Base-by-base conservation (phyloP, 2,329 filamentous ascomycete species). In the Ampelomyces quisqualis region DNA sequence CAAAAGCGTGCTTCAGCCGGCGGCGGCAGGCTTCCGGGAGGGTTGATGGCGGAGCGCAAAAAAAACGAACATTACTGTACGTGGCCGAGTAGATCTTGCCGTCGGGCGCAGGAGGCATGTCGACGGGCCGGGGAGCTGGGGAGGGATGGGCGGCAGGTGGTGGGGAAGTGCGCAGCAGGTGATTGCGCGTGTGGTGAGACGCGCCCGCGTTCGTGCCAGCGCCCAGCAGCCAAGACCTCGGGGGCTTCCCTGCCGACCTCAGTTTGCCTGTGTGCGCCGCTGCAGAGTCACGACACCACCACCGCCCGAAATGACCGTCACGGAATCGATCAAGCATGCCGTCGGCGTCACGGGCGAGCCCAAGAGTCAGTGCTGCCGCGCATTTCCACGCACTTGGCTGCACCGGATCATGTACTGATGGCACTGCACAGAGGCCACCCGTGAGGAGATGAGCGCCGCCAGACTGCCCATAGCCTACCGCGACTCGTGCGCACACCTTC, bases 391-490 rank as follows among this genome's bases (percentile, higher is more conserved):
- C 47, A 48, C 54, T 57, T 57, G 57, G 33, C 20, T 26, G 42
- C 53, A 65, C 26, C 3, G 20, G n/a, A 34, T 24, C 14, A 59
- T 17, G 41, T 21, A 58, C 63, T 72, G 63, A 65, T 60, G 17
- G 24, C 20, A 10, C 20, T 10, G n/a, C 28, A 55, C 65, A 88
- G 84, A 79, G 70, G 88, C 88, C 57, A 88, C 88, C 53, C 82
- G 89, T 72, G 85, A 94, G 77, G 87, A 93, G 73, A 97, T 97
- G 91, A 85, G 88, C 66, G 88, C 89, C 63, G 90, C 90, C 57
- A 85, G 82, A 65, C 80, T 97, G 36, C 91, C 93, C 9, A 73
- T 97, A 39, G 79, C 86, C 61, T 98, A 98, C 80, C 83, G 93
- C 69, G 93, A 98, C 74, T 90, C 85, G 74, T 98, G 93, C 76